Conservation (phyloP, 495 filamentous ascomycete genomes). For the Neurospora africana region DNA sequence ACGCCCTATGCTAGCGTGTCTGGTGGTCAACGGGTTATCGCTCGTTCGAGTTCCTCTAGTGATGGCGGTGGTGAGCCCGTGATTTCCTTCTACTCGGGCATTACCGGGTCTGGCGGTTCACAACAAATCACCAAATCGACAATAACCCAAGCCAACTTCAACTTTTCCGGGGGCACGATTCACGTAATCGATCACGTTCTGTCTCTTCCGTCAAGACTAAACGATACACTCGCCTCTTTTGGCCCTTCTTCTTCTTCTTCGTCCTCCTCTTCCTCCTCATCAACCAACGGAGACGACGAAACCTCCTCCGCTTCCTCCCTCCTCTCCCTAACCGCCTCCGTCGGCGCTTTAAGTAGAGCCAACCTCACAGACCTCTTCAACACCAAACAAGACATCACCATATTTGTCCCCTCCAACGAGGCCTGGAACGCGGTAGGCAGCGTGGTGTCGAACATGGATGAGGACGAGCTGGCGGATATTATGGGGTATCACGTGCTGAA, state of each 20-base stretch:
- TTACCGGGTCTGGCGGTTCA: slow-evolving; percentile 6
- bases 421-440: slow-evolving; percentile 18
- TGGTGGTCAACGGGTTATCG: slow-evolving; percentile 31
- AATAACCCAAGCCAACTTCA: slow-evolving; percentile 33
- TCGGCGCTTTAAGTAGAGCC: slow-evolving; percentile 43
- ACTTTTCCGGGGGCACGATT: slow-evolving; percentile 52
- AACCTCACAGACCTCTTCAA: slow-evolving; percentile 34
- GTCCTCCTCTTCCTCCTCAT: neutral
- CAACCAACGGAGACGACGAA: neutral
- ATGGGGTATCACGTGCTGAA: slow-evolving; percentile 26
- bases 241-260: neutral
- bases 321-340: slow-evolving; percentile 39
- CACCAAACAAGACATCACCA: slow-evolving; percentile 40
- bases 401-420: slow-evolving; percentile 41
- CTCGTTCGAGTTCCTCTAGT: slow-evolving; percentile 2
- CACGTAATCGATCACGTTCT: slow-evolving; percentile 56
- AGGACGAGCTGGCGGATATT: slow-evolving; percentile 10
- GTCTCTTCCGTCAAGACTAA: slow-evolving; percentile 42
- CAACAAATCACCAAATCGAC: neutral
- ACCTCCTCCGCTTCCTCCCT: slow-evolving; percentile 10
- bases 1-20: slow-evolving; percentile 35
- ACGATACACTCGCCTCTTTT: slow-evolving; percentile 24
- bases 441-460: slow-evolving; percentile 3
- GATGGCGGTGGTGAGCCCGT: slow-evolving; percentile 12
- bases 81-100: slow-evolving; percentile 30